Evolutionary conservation across 2,329 filamentous ascomycete genomes (phyloP), one percentile per base, ranked within the genome.

Genomic region (Microsporum audouinii): DNA sequence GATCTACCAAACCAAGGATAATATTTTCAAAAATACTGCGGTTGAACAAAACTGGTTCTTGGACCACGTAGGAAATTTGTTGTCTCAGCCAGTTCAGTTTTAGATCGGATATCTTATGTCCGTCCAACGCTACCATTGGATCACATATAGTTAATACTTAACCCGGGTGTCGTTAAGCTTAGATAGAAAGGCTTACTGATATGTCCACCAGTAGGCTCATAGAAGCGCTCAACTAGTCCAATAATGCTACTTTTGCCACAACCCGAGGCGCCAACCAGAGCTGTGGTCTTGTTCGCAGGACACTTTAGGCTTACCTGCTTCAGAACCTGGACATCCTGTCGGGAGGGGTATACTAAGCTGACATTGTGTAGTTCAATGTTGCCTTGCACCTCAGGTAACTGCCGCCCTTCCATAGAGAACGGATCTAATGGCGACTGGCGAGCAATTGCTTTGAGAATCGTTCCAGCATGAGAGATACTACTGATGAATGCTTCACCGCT

Each of bases 221-320:
- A 96, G 71, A 95, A 95, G 29, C 70, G 63, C 41, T 64, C 64
- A 14, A 70, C 57, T 23, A 72, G 61, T n/a, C 63, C 67, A 7
- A 67, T 66, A 47, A 71, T 65, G 1, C 77, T 79, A n/a, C 77
- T 78, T 63, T 80, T 80, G 4, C 78, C 78, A 62, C 75, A 77
- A 7, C 76, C 78, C 17, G 78, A 76, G 14, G 77, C 74, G 6
- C 77, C 78, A 2, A 95, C 91, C 0, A 95, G 77, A 1, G 91
- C 91, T 0, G 90, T 92, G 29, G 87, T 89, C 76, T 92, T 91
- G 31, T 89, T 88, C 2, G 88, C 87, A 1, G 88, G 87, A 43
- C 94, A 85, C 0, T 81, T 74, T 0, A 95, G 80, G 57, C 78
- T 86, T 45, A 74, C 62, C 29, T 68, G 63, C 14, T 68, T 61